Evolutionary conservation across 768 basidiomycete species (phyloP), one percentile per base, ranked within the genome.

Genomic region (Mycena vitilis): DNA sequence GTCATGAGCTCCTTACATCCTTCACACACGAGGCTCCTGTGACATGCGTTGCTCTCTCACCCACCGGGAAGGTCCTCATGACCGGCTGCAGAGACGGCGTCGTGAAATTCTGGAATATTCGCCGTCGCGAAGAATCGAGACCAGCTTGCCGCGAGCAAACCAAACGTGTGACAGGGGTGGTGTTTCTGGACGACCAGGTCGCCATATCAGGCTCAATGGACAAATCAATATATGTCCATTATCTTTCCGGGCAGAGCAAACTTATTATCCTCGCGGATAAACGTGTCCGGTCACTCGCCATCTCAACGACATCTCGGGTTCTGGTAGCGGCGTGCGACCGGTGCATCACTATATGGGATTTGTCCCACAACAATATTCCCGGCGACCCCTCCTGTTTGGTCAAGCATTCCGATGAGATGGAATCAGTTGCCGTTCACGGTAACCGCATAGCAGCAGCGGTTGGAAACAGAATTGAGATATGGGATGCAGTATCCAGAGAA

Each of bases 21-120:
- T 54, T 63, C 18, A n/a, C 23, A 2, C 67, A 72, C 37, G 45
- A 45, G 2, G 40, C 25, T 18, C 13, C 55, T 44, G 68, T 72
- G 13, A 70, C 59, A n/a, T 71, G 61, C 15, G 71, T 74, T 37
- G 69, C 62, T 1, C 36, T 73, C 15, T 73, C 72, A 4, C 66
- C 69, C 3, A 63, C 48, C 16, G 52, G 65, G 6, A 57, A 45
- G 16, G 11, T 53, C 0, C 42, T 69, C 36, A 55, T 69, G 7
- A 54, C 63, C 15, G 72, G 65, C 1, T 68, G 40, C 47, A 58
- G 53, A 25, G 49, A 68, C 36, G 52, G 51, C 1, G 57, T 48
- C 22, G 56, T 74, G 8, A 37, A 53, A 45, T 64, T 72, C 16
- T 70, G 71, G 72, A 36, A 70, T 66, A 30, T 73, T 4, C 18